A percentile compares a stretch with the other conserved stretches of the same genome.
phyloP scores from a whole-genome alignment of 495 filamentous ascomycete genomes.

The Neurospora sp. region DNA sequence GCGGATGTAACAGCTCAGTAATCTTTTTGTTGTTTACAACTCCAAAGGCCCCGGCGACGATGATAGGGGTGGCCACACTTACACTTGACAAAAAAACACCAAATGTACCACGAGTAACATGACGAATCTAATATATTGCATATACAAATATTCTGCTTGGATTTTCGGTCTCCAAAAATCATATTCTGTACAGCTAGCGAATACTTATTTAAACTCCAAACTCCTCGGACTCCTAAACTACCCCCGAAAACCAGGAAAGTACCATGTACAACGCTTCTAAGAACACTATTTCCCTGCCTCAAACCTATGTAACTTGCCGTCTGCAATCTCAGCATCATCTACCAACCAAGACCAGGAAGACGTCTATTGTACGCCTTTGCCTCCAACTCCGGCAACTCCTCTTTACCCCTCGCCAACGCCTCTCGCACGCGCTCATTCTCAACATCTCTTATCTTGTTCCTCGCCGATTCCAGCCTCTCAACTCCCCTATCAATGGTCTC shows the following conservation, averaged over 20 bases:
- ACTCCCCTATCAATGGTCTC: conserved; percentile 58
- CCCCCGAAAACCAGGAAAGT: neutral
- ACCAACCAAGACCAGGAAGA: neutral
- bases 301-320: neutral
- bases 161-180: neutral
- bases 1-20: neutral
- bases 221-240: neutral
- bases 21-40: neutral
- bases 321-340: neutral
- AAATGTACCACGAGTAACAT: neutral
- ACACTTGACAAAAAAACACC: neutral
- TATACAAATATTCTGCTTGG: neutral
- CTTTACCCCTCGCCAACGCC: conserved; percentile 36
- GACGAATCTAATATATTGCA: neutral
- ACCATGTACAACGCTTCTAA: neutral
- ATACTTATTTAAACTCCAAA: neutral
- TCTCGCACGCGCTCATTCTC: conserved; percentile 47
- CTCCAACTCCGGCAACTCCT: neutral
- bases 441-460: conserved; percentile 42
- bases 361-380: conserved; percentile 6
- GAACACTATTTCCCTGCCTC: neutral
- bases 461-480: conserved; percentile 50
- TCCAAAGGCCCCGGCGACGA: neutral
- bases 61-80: neutral
- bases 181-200: neutral